These are phyloP conservation scores for Trichoderma gamsii DNA, from an alignment of 495 filamentous ascomycete genomes.

Conservation along the genomic window DNA sequence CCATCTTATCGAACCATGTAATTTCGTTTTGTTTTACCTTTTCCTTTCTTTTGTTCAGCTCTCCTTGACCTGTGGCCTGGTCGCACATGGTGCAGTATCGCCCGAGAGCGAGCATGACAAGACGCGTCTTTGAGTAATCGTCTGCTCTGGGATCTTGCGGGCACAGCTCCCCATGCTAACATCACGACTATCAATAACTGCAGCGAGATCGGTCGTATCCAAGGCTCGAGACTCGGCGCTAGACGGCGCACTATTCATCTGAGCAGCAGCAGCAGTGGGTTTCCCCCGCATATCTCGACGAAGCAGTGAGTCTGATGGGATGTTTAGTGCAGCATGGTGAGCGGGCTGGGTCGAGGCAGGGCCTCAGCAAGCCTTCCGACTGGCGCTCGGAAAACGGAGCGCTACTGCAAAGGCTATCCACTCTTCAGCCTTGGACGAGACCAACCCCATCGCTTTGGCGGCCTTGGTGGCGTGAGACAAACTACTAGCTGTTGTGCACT, in stretches of 20 bases:
- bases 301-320: too few species aligned
- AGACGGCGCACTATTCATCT: neutral
- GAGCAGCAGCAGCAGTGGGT: neutral
- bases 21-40: constrained; percentile 6
- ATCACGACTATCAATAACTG: neutral
- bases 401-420: neutral
- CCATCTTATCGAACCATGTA: neutral
- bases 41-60: neutral
- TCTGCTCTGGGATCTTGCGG: neutral
- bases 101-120: too few species aligned
- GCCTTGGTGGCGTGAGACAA: constrained; percentile 8
- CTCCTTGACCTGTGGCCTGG: neutral
- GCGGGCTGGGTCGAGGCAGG: neutral
- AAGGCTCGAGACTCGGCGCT: neutral
- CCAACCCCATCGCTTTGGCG: neutral
- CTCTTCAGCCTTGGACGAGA: constrained; percentile 11
- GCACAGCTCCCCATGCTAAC: too few species aligned
- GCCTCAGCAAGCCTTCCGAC: neutral
- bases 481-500: constrained; percentile 12
- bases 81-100: neutral
- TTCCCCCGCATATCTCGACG: constrained; percentile 8
- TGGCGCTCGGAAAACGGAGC: constrained; percentile 7
- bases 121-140: neutral
- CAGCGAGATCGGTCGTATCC: neutral
- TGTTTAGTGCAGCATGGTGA: neutral